These are phyloP conservation scores for Sphenostylis stenocarpa DNA, from an alignment of 306 rosid species.

Conservation along the genomic window DNA sequence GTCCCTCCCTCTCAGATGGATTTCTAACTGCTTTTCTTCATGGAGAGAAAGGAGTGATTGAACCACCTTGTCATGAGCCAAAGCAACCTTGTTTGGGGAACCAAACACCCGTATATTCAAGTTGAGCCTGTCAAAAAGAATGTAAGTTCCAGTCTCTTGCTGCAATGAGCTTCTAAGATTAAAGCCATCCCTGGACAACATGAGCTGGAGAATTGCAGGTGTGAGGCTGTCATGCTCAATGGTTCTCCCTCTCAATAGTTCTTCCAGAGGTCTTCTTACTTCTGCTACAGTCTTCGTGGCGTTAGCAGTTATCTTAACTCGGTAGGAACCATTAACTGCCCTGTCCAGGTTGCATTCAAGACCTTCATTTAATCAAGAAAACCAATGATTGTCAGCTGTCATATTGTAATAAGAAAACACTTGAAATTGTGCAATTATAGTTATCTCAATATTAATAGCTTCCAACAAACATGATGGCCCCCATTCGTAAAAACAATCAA, in stretches of 20 bases:
- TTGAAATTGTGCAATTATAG: neutral
- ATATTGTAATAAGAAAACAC: neutral
- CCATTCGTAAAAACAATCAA: neutral
- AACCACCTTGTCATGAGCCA: conserved; percentile 60
- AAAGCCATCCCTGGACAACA: conserved; percentile 70
- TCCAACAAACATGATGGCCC: conserved; percentile 9
- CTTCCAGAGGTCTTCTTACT: conserved; percentile 75
- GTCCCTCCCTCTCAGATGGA: conserved; percentile 65
- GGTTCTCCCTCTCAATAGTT: conserved; percentile 69
- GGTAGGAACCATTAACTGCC: conserved; percentile 65
- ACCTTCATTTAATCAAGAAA: conserved; percentile 54
- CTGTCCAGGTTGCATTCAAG: conserved; percentile 57
- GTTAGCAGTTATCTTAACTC: conserved; percentile 77
- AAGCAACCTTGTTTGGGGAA: conserved; percentile 48
- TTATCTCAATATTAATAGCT: neutral
- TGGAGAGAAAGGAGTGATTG: conserved; percentile 60
- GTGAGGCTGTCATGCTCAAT: conserved; percentile 58
- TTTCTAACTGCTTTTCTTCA: conserved; percentile 65
- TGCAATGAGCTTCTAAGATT: conserved; percentile 52
- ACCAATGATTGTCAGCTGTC: conserved; percentile 27
- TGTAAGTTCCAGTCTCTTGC: conserved; percentile 70
- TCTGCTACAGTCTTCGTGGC: conserved; percentile 86
- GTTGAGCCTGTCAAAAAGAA: conserved; percentile 65
- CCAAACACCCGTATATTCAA: conserved; percentile 66
- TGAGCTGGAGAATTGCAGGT: conserved; percentile 63